phyloP scores from a whole-genome alignment of 352 stramenopile genomes.

The Phytopythium boreale region DNA sequence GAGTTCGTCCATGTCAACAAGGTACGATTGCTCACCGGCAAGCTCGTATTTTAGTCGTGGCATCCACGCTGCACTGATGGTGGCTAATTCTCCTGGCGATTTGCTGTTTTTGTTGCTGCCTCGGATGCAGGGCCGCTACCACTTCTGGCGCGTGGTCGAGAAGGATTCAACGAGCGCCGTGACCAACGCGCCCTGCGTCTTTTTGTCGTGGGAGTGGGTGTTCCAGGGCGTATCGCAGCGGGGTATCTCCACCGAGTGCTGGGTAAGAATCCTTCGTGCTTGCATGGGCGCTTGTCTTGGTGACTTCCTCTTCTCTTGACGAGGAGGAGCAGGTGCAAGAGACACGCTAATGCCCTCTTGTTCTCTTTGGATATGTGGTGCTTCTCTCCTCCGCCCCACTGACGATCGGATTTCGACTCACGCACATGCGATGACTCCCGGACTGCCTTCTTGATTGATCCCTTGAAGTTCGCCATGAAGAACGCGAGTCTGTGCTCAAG shows the following conservation, averaged over 20 bases:
- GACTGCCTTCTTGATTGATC: slow-evolving; percentile 2
- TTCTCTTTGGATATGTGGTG: neutral
- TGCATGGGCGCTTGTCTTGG: slow-evolving; percentile 1
- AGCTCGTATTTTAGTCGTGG: neutral
- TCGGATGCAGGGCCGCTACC: slow-evolving; percentile 52
- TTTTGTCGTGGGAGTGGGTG: slow-evolving; percentile 84
- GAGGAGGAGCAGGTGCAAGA: neutral
- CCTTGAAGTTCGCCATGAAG: slow-evolving; percentile 75
- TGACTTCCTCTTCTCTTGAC: neutral
- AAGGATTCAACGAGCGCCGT: slow-evolving; percentile 26
- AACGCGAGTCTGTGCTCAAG: slow-evolving; percentile 61
- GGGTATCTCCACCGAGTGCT: slow-evolving; percentile 80
- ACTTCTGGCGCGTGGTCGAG: slow-evolving; percentile 83
- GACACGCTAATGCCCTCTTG: slow-evolving; percentile 1
- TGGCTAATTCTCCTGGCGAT: neutral
- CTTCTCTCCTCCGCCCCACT: no score
- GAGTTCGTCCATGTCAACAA: slow-evolving; percentile 88
- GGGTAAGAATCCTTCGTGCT: slow-evolving; percentile 28
- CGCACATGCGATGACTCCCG: neutral
- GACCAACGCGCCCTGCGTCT: slow-evolving; percentile 60
- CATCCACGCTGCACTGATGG: no score
- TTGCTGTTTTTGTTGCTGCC: slow-evolving; percentile 5
- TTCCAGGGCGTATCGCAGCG: slow-evolving; percentile 81
- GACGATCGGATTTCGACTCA: no score
- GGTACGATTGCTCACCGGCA: slow-evolving; percentile 15